Evolutionary conservation across 1,139 yeast species (phyloP).

Genomic region (Debaryomycetaceae sp.): DNA sequence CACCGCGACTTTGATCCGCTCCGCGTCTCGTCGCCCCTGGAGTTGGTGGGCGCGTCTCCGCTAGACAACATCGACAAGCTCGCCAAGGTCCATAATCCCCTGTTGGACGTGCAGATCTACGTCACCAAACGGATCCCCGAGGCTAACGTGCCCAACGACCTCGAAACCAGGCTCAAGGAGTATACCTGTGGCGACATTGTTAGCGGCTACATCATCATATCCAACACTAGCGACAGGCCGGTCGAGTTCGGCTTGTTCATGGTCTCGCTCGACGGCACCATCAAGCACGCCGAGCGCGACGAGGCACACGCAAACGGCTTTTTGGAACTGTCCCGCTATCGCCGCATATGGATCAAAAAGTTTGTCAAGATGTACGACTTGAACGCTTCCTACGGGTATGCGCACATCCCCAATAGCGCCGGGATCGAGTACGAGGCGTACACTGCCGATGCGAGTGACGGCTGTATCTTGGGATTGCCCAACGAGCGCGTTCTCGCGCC

Average conservation of each 20-base stretch:
- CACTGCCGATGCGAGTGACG: constrained; percentile 35
- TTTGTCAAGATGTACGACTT: constrained; percentile 38
- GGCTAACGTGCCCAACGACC: constrained; percentile 23
- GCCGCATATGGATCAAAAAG: constrained; percentile 29
- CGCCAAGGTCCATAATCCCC: constrained; percentile 23
- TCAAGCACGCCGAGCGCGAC: constrained; percentile 23
- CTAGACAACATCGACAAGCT: constrained; percentile 35
- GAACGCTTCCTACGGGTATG: constrained; percentile 35
- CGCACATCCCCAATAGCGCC: constrained; percentile 34
- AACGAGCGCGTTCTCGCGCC: constrained; percentile 42
- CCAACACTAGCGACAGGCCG: constrained; percentile 27
- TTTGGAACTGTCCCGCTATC: constrained; percentile 11
- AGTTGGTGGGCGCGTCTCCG: constrained; percentile 28
- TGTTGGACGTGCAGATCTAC: constrained; percentile 30
- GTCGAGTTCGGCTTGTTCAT: constrained; percentile 35
- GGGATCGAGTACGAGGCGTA: constrained; percentile 40
- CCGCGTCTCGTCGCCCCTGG: constrained; percentile 7
- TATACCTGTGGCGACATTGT: constrained; percentile 25
- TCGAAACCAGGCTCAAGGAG: constrained; percentile 34
- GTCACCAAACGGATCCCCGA: constrained; percentile 33
- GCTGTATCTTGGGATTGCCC: constrained; percentile 40
- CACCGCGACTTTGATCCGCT: constrained; percentile 13
- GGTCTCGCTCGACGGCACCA: constrained; percentile 37
- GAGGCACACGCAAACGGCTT: constrained; percentile 12
- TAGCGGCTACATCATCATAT: constrained; percentile 17